Conservation (phyloP, 495 filamentous ascomycete species). For the Jackrogersella multiformis region DNA sequence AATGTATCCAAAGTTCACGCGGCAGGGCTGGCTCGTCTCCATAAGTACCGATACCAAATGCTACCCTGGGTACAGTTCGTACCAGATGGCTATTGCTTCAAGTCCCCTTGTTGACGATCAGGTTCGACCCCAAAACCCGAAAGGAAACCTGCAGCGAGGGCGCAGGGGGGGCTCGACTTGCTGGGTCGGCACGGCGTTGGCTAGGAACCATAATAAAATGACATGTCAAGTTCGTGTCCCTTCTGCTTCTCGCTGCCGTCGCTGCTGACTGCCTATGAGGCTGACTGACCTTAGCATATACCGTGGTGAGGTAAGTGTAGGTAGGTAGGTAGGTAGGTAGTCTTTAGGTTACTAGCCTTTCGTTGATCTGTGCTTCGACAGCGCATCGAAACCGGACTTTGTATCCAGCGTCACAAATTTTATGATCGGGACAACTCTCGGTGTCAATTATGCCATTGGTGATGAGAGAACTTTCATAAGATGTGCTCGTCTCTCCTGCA, state of each 20-base stretch:
- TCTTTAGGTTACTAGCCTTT: constrained; percentile 27
- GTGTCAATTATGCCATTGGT: constrained; percentile 20
- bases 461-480: constrained; percentile 11
- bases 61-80: constrained; percentile 42
- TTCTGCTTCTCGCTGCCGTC: constrained; percentile 1
- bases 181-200: constrained; percentile 33
- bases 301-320: constrained; percentile 24
- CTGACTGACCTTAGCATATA: constrained; percentile 38
- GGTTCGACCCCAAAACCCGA: constrained; percentile 37
- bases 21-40: constrained; percentile 29
- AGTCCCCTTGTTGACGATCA: constrained; percentile 43
- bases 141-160: constrained; percentile 37
- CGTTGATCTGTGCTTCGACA: constrained; percentile 26
- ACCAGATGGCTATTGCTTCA: constrained; percentile 24
- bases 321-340: constrained; percentile 1
- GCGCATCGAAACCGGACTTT: constrained; percentile 21
- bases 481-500: constrained; percentile 16
- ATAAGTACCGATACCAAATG: constrained; percentile 43
- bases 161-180: constrained; percentile 35
- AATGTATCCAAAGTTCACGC: constrained; percentile 40
- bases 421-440: constrained; percentile 26
- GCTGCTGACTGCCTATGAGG: constrained; percentile 28
- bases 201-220: constrained; percentile 37
- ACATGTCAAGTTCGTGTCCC: constrained; percentile 35
- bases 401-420: constrained; percentile 30